A percentile compares a stretch with the other conserved stretches of the same genome.
Evolutionary conservation across 2,329 filamentous ascomycete species (phyloP).

Genomic region (Microdochium paspali): DNA sequence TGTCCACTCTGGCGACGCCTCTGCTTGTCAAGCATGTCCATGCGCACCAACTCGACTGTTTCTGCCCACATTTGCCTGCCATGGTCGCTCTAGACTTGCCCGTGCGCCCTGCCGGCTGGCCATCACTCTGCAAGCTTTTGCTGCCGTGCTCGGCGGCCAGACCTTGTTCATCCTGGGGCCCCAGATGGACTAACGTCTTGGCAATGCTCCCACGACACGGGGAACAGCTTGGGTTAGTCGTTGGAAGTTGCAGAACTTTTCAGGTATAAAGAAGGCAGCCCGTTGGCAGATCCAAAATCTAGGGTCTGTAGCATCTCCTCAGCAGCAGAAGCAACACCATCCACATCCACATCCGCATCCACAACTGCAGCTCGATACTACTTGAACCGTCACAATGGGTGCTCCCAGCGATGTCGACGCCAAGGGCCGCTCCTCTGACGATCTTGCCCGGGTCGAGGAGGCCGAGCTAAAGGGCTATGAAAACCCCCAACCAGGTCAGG

Average conservation of each 20-base stretch:
- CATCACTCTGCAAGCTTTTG: background rate
- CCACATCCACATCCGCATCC: background rate
- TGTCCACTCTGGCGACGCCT: background rate
- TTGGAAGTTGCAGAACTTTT: background rate
- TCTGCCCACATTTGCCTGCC: background rate
- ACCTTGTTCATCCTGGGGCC: background rate
- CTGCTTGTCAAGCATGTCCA: background rate
- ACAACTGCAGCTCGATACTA: background rate
- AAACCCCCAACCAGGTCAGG: slow-evolving; percentile 9
- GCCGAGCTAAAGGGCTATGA: background rate
- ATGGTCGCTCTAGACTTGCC: background rate
- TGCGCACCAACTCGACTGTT: background rate
- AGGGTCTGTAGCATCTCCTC: background rate
- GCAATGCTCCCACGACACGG: background rate
- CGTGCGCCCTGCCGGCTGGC: background rate
- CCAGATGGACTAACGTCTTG: background rate
- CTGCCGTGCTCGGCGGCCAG: background rate
- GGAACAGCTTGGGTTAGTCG: background rate
- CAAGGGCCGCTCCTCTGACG: background rate
- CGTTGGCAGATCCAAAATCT: background rate
- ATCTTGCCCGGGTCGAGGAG: background rate
- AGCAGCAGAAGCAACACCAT: background rate
- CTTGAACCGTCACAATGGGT: background rate
- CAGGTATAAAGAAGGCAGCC: background rate
- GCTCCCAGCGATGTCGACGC: background rate